Base-by-base conservation (phyloP, 257 asterid species). In the Solanum sejunctum region DNA sequence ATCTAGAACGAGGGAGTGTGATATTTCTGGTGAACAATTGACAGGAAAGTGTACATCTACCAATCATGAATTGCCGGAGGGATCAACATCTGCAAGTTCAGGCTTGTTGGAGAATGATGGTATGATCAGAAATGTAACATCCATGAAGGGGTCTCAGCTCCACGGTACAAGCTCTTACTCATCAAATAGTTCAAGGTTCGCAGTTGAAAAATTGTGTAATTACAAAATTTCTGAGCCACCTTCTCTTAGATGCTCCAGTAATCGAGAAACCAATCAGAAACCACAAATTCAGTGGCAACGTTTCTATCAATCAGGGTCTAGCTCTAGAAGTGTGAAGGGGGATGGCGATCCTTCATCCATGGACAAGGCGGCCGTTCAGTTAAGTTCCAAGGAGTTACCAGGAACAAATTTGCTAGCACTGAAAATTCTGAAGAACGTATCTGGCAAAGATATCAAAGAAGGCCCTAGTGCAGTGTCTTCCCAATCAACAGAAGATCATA, bases 211-310 rank as follows among this genome's bases (percentile, higher is more conserved):
- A 84, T 82, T 81, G 79, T 86, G 78, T 64, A 86, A 57, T 83
- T 71, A 80, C 75, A 82, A 75, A 58, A 83, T 78, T 84, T 32
- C 60, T 57, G 83, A 84, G 67, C 63, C 83, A 55, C 70, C 47
- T 85, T 71, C 64, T 70, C 41, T 54, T 60, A 85, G 87, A 67
- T 75, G 72, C 83, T 90, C 89, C 36, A 81, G 54, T 39, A 86
- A 45, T 80, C 75, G 13, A 78, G 81, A 85, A 41, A 43, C 56
- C 67, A 57, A n/a, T 47, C 71, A 82, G 49, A 28, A 64, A 47
- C 84, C 71, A 32, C 86, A 77, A 57, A 75, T 57, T 16, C 82
- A 79, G 18, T 83, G 66, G 49, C 80, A 81, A 49, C 15, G 80
- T 54, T 82, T 84, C 18, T 60, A 72, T 78, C 86, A 81, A 32